Evolutionary conservation across 108 stramenopile genomes (phyloP), one percentile per base, ranked within the genome.

Genomic region (Nannochloropsis salina): DNA sequence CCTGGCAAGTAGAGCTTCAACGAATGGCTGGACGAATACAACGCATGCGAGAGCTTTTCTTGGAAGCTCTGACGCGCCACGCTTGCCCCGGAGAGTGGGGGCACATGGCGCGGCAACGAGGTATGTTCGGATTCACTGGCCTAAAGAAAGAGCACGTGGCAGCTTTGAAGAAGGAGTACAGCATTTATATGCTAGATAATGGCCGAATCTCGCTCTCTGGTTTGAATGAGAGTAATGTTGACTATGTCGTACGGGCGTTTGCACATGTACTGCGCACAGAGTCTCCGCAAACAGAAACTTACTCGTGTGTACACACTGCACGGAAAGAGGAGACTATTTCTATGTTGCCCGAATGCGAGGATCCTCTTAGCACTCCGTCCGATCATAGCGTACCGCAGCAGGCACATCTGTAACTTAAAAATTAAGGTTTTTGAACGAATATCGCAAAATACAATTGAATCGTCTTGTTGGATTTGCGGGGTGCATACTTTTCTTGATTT

Each of bases 81-180:
- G 84, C 84, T 2, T 87, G 86, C 10, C 83, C 84, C 9, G 91
- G 91, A 18, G 45, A 80, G 3, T 91, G 91, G 91, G 42, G 42
- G 42, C 89, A 90, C 84, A 80, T 91, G 41, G 84, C 82, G 21
- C 43, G 44, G 12, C 90, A 90, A 83, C 82, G 82, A 2, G 90
- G 90, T 22, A 90, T 90, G 90, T 90, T 90, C 83, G 84, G 84
- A 31, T 90, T 51, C 44, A 88, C 88, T 1, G 90, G 90, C 12
- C 85, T 90, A 20, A 45, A 18, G 43, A 12, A 43, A 40, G 83
- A 61, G 31, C 80, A 83, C 44, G 90, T 90, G 22, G 80, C 43
- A 22, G 22, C 41, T 6, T 86, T 90, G 80, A 82, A 86, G 45
- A 83, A 80, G 85, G 82, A 90, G 18, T 74, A 83, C 43, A 82